Base-by-base conservation (phyloP, 805 yeast species). In the Kodamaea kaohsiungensis region DNA sequence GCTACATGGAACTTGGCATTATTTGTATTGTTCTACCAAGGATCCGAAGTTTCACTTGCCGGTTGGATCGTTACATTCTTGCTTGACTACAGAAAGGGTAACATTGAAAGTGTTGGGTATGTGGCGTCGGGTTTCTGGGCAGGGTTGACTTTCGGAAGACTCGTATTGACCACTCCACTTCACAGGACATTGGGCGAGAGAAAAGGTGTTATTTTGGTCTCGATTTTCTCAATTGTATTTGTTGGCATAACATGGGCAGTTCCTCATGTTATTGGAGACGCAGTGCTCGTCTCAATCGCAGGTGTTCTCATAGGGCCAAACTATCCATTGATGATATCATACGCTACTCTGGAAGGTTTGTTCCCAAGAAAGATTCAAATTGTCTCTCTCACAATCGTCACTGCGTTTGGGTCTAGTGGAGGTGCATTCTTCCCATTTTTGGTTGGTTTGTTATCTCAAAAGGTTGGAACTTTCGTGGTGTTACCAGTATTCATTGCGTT, bases 91-190 rank as follows among this genome's bases (percentile, higher is more conserved):
- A 78, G 88, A 54, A 68, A 76, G 13, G 84, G 84, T 15, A 70
- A 73, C 48, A 71, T 71, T 33, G 60, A 71, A 1, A 65, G 71
- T 17, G 80, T 84, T 63, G 87, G 91, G 7, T 85, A 82, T 61
- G 83, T 86, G 12, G 83, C 87, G 0, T 80, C 90, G 4, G 86
- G 89, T 13, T 87, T 80, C 63, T 87, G 91, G 91, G 78, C 80
- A 19, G 93, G 93, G 0, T 65, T 87, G 17, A 84, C 91, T 0
- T 56, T 79, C 13, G 93, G 93, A 0, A 71, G 93, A 56, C 67
- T 87, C 45, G 57, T 73, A 3, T 67, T 87, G 7, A 80, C 84
- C 0, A 67, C 75, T 16, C 58, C 64, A 1, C 59, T 77, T 12
- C 75, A 76, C 51, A 68, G 67, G 46, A 49, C 56, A 10, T 45